Conservation (phyloP, 129 eudicot species). For the Flaveria bidentis region DNA sequence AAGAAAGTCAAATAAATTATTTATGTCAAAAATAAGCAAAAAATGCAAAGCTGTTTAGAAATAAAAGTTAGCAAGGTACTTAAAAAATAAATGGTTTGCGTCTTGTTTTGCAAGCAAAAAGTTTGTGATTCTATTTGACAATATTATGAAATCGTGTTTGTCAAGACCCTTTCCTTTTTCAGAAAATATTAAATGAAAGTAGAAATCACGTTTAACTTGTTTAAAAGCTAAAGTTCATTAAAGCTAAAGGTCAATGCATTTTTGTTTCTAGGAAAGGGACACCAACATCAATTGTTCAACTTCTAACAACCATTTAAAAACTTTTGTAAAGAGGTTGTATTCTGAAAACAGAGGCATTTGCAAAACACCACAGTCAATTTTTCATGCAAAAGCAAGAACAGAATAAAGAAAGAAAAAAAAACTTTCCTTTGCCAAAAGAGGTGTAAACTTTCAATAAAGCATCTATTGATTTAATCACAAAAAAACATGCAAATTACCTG, state of each 20-base stretch:
- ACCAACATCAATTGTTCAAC: neutral
- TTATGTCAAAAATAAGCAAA: neutral
- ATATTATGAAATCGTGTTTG: neutral
- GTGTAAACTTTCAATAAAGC: conserved; percentile 1
- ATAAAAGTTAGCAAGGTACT: neutral
- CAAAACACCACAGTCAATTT: neutral
- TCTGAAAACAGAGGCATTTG: neutral
- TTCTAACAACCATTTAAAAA: neutral
- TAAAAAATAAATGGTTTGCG: neutral
- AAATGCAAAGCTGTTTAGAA: neutral
- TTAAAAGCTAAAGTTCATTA: neutral
- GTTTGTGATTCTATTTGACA: neutral
- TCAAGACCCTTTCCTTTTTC: neutral
- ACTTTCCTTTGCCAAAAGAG: neutral
- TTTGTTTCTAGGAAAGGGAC: neutral
- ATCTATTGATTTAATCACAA: neutral
- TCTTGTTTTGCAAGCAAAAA: neutral
- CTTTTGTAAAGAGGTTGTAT: neutral
- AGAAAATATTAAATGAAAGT: neutral
- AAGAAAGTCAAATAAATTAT: conserved; percentile 10
- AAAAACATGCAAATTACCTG: conserved; percentile 53
- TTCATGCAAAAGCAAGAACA: neutral
- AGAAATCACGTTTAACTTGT: neutral
- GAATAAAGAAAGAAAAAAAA: neutral
- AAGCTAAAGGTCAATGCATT: neutral